Evolutionary conservation across 805 yeast species (phyloP).

Genomic region (Blastobotrys mokoenaii): DNA sequence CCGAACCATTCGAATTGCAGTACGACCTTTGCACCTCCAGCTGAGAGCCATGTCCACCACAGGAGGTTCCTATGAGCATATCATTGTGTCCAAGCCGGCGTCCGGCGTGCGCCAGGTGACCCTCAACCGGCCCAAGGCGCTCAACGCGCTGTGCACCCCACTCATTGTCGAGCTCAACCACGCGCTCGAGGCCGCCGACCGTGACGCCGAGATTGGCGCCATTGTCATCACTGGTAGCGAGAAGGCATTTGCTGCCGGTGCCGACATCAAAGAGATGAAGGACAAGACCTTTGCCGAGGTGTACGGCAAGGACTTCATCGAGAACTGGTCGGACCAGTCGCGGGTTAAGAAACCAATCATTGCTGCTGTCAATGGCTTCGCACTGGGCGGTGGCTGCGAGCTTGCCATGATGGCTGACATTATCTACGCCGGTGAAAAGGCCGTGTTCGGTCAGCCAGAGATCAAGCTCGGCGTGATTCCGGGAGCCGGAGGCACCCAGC

Average conservation of each 20-base stretch:
- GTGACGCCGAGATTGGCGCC: constrained; percentile 35
- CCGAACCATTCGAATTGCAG: neutral
- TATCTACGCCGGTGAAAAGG: constrained; percentile 40
- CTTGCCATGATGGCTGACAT: constrained; percentile 47
- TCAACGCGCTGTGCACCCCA: constrained; percentile 34
- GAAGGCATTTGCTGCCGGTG: constrained; percentile 48
- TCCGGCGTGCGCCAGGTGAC: constrained; percentile 33
- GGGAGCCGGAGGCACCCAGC: constrained; percentile 40
- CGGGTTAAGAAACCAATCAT: constrained; percentile 39
- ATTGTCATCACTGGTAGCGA: constrained; percentile 40
- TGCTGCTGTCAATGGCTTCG: constrained; percentile 48
- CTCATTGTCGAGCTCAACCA: constrained; percentile 32
- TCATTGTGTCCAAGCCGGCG: constrained; percentile 32
- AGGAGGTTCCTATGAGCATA: constrained; percentile 28
- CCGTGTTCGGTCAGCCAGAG: constrained; percentile 49
- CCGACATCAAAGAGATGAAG: constrained; percentile 46
- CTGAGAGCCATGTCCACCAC: constrained; percentile 4
- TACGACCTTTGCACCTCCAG: neutral
- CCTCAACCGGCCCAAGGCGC: constrained; percentile 38
- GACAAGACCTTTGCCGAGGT: constrained; percentile 31
- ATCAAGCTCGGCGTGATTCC: constrained; percentile 44
- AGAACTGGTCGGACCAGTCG: constrained; percentile 34
- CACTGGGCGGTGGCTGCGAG: constrained; percentile 52
- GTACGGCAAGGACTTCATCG: constrained; percentile 30
- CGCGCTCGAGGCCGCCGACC: constrained; percentile 31